phyloP scores from a whole-genome alignment of 768 basidiomycete genomes.

The Kwoniella sp. region DNA sequence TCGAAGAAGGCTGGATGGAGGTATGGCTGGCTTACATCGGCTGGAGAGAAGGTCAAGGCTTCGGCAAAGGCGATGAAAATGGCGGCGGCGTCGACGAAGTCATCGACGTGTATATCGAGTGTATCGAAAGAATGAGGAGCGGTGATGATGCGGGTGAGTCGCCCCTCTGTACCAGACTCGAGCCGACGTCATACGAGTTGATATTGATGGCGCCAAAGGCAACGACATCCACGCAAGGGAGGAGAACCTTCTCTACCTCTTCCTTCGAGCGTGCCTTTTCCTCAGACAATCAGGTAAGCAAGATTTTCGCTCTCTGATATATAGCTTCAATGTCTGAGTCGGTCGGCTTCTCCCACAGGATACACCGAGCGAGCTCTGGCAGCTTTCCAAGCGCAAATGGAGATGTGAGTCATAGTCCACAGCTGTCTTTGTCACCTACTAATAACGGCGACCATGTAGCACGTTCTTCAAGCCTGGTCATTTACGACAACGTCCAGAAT shows the following conservation, averaged over 20 bases:
- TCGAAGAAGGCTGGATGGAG: slow-evolving; percentile 43
- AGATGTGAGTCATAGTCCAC: slow-evolving; percentile 55
- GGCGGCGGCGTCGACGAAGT: slow-evolving; percentile 52
- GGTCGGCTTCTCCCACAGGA: slow-evolving; percentile 33
- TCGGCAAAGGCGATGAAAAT: slow-evolving; percentile 34
- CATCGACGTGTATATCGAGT: slow-evolving; percentile 52
- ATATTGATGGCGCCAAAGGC: neutral
- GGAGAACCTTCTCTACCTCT: slow-evolving; percentile 56
- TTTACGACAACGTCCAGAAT: slow-evolving; percentile 17
- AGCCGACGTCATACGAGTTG: slow-evolving; percentile 2
- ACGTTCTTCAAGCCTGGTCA: slow-evolving; percentile 54
- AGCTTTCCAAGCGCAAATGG: slow-evolving; percentile 57
- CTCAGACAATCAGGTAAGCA: slow-evolving; percentile 56
- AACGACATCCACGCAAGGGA: slow-evolving; percentile 45
- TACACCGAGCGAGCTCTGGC: slow-evolving; percentile 56
- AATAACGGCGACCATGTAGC: slow-evolving; percentile 16
- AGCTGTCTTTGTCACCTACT: neutral
- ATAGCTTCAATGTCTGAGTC: no score
- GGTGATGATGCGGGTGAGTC: neutral
- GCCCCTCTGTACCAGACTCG: slow-evolving; percentile 4
- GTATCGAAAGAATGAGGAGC: slow-evolving; percentile 34
- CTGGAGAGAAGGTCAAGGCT: slow-evolving; percentile 54
- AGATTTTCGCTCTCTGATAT: neutral
- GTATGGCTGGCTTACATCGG: slow-evolving; percentile 55
- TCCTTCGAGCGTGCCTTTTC: slow-evolving; percentile 54